Percentiles rank a stretch among this genome's conserved stretches.
Evolutionary conservation across 768 basidiomycete species (phyloP).

Genomic region (Kwoniella bestiolae): DNA sequence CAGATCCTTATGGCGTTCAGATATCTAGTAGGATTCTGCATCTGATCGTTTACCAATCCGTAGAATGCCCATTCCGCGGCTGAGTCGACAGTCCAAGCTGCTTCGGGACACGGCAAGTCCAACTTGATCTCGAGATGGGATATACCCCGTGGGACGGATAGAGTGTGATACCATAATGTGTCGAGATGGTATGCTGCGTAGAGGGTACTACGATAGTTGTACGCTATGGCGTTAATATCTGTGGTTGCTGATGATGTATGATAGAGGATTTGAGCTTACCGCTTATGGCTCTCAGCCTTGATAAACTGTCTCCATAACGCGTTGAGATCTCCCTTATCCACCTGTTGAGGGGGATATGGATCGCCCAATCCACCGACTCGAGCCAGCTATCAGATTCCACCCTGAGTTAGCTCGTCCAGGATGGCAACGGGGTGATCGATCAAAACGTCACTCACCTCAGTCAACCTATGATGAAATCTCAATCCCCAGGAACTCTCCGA

Average conservation of each 20-base stretch:
- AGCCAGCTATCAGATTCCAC: conserved; percentile 27
- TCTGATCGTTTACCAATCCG: neutral
- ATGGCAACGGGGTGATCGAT: no score
- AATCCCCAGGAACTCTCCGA: conserved; percentile 26
- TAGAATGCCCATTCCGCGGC: conserved; percentile 32
- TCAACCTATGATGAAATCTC: conserved; percentile 23
- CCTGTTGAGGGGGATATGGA: conserved; percentile 28
- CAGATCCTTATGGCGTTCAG: neutral
- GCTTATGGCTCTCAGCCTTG: conserved; percentile 62
- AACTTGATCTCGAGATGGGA: conserved; percentile 52
- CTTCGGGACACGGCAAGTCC: conserved; percentile 31
- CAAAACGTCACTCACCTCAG: conserved; percentile 34
- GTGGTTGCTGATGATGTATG: no score
- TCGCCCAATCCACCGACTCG: conserved; percentile 36
- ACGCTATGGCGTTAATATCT: no score
- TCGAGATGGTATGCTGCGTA: conserved; percentile 38
- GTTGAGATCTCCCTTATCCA: conserved; percentile 23
- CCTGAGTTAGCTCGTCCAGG: no score
- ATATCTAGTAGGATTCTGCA: conserved; percentile 1
- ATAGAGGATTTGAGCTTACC: no score
- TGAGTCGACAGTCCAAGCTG: conserved; percentile 18
- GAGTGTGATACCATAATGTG: conserved; percentile 37
- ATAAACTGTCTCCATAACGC: conserved; percentile 36
- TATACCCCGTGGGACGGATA: conserved; percentile 37
- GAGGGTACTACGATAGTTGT: conserved; percentile 24